Evolutionary conservation across 1,139 yeast species (phyloP).

Genomic region (Petasospora fabianii): DNA sequence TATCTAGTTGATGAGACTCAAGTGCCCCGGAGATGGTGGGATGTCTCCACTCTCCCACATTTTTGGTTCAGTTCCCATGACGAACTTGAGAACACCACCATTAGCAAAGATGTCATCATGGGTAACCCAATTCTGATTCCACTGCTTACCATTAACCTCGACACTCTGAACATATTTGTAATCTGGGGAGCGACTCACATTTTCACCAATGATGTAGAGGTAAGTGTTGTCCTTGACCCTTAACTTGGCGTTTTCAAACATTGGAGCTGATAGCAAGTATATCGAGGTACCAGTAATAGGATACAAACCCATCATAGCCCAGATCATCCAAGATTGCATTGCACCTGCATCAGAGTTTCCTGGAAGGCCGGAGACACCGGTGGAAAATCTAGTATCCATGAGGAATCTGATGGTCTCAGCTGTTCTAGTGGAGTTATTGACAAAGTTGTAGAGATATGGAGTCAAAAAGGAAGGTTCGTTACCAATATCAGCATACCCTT

Average conservation of each 20-base stretch:
- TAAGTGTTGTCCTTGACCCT: constrained; percentile 30
- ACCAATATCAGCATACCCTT: constrained; percentile 33
- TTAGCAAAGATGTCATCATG: constrained; percentile 34
- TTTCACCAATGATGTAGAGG: constrained; percentile 31
- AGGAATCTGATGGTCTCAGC: constrained; percentile 35
- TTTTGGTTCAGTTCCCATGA: constrained; percentile 13
- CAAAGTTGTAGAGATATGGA: constrained; percentile 34
- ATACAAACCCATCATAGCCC: constrained; percentile 36
- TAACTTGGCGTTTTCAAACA: constrained; percentile 29
- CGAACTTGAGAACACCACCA: constrained; percentile 28
- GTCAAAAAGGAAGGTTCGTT: constrained; percentile 38
- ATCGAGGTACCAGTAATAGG: constrained; percentile 39
- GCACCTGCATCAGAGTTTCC: constrained; percentile 43
- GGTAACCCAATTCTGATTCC: constrained; percentile 34
- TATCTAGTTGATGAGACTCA: no score
- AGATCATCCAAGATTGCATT: constrained; percentile 39
- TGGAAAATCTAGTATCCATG: constrained; percentile 31
- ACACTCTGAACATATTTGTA: constrained; percentile 32
- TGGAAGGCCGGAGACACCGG: constrained; percentile 33
- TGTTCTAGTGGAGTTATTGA: constrained; percentile 32
- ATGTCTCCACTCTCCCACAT: constrained; percentile 18
- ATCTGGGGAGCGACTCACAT: constrained; percentile 23
- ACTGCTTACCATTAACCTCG: constrained; percentile 31
- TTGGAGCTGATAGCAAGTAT: constrained; percentile 36
- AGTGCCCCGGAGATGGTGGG: constrained; percentile 19